Evolutionary conservation across 169 alveolate genomes (phyloP).

Genomic region (Plasmodium falciparum): DNA sequence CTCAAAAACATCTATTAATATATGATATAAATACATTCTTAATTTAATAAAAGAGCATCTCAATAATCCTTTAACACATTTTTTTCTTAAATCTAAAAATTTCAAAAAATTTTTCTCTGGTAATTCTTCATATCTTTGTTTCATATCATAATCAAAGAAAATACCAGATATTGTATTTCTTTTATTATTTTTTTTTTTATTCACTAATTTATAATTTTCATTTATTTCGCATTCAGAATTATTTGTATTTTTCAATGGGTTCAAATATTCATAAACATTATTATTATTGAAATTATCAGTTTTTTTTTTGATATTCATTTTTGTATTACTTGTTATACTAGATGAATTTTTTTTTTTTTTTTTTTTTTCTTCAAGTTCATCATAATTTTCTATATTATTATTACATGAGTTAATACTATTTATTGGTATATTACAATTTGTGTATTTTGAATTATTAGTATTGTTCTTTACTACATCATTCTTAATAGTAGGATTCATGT

Average conservation of each 20-base stretch:
- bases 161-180: constrained; percentile 39
- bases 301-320: neutral
- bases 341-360: neutral
- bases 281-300: neutral
- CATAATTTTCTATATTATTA: neutral
- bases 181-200: constrained; percentile 7
- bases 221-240: constrained; percentile 2
- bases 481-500: neutral
- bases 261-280: constrained; percentile 26
- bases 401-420: neutral
- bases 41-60: constrained; percentile 61
- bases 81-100: constrained; percentile 66
- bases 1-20: constrained; percentile 68
- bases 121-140: neutral
- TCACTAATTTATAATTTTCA: constrained; percentile 11
- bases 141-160: constrained; percentile 23
- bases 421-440: constrained; percentile 9
- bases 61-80: constrained; percentile 57
- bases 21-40: constrained; percentile 73
- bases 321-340: neutral
- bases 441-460: neutral
- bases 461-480: neutral
- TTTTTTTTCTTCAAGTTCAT: neutral
- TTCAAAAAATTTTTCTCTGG: constrained; percentile 47
- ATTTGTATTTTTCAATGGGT: constrained; percentile 17